Percentiles rank a stretch among this genome's conserved stretches.
phyloP scores from a whole-genome alignment of 1,284 basidiomycete genomes.

The Cystobasidium sp. region DNA sequence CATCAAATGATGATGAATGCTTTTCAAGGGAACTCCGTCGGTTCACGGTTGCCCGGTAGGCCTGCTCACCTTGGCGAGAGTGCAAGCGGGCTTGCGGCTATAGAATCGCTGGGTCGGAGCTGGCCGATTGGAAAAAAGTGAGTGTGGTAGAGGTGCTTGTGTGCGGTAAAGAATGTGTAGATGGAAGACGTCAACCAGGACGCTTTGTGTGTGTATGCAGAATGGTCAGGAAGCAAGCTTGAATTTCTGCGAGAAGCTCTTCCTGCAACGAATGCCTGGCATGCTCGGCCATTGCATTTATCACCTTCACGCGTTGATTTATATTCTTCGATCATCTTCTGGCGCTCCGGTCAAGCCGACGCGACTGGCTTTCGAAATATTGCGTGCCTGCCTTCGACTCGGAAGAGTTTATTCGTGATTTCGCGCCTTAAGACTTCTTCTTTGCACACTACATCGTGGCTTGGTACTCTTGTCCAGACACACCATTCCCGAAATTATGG shows the following conservation, averaged over 20 bases:
- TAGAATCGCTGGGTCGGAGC: too few species aligned
- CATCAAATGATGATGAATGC: too few species aligned
- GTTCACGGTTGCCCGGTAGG: too few species aligned
- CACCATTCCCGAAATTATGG: too few species aligned
- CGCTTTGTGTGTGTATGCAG: neutral
- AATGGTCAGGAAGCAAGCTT: neutral
- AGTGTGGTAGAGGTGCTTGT: too few species aligned
- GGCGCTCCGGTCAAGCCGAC: neutral
- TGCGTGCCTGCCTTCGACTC: neutral
- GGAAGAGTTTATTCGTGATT: neutral
- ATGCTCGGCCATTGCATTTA: slow-evolving; percentile 16
- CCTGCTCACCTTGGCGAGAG: too few species aligned
- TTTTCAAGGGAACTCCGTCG: too few species aligned
- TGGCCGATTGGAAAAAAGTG: too few species aligned
- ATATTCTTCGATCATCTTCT: neutral
- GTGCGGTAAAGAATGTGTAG: too few species aligned
- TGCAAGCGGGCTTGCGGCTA: too few species aligned
- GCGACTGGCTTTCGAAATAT: neutral
- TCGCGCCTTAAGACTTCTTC: neutral
- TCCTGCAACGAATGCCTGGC: slow-evolving; percentile 8
- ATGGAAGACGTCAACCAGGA: neutral
- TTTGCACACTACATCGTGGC: neutral
- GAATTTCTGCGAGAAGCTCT: too few species aligned
- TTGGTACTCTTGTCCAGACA: too few species aligned
- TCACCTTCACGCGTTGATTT: neutral